Conservation (phyloP, 345 rosid species). For the Eutrema yunnanense region DNA sequence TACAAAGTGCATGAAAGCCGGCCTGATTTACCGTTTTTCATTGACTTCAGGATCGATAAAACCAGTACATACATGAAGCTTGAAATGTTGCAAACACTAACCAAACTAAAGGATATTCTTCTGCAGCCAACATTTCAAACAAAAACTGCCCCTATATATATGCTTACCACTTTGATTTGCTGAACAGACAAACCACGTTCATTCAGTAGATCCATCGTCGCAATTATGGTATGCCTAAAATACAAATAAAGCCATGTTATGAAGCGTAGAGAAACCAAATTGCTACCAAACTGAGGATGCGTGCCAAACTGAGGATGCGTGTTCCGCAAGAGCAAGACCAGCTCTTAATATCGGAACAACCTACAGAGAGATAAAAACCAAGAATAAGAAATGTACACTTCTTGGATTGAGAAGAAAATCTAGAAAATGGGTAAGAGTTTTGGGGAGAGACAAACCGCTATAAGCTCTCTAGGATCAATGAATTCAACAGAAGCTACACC, state of each 20-base stretch:
- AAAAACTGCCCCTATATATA: neutral
- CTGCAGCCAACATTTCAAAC: neutral
- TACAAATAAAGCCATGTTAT: neutral
- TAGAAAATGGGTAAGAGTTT: neutral
- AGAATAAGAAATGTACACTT: neutral
- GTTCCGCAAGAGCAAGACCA: conserved; percentile 91
- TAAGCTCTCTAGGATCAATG: conserved; percentile 83
- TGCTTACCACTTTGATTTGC: conserved; percentile 84
- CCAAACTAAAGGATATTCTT: neutral
- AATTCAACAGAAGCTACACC: conserved; percentile 89
- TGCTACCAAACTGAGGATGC: conserved; percentile 16
- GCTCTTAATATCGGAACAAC: conserved; percentile 90
- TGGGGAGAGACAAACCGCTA: conserved; percentile 47
- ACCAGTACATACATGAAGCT: conserved; percentile 92
- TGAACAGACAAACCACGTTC: conserved; percentile 62
- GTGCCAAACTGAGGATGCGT: conserved; percentile 71
- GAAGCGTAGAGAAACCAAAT: neutral
- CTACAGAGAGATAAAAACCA: conserved; percentile 33
- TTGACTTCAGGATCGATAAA: conserved; percentile 78
- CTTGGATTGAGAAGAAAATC: neutral
- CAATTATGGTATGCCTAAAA: conserved; percentile 74
- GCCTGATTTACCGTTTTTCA: conserved; percentile 58
- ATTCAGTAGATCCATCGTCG: conserved; percentile 61
- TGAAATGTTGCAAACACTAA: conserved; percentile 28
- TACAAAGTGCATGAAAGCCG: neutral